Evolutionary conservation across 176 grass and related monocot species (phyloP), one percentile per base, ranked within the genome.

Genomic region (Hsuehochloa calcarea): DNA sequence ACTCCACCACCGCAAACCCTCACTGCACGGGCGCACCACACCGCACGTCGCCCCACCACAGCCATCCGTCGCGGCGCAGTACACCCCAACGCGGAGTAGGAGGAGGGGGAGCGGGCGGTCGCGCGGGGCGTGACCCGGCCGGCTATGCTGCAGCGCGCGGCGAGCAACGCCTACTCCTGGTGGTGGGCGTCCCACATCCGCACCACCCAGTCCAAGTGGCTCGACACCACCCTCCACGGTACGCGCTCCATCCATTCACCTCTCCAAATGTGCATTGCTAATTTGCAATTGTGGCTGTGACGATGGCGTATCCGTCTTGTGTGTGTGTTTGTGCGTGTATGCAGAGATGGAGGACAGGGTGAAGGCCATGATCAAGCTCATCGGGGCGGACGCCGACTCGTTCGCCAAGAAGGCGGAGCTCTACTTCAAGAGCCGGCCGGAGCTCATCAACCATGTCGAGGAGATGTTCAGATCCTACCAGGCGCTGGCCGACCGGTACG

Each of bases 281-380:
- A 4, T 63, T 39, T 54, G 19, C 41, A 10, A 14, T 3, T 26
- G 1, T 62, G 10, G 4, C 40, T 4, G 39, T 82, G 68, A 82
- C 54, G 13, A 60, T 62, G 80, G 4, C 8, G 26, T 47, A 0
- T 47, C 40, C 43, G 67, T 40, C 5, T 47, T 17, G 54, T 22
- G 19, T 8, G 19, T 75, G 20, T 51, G 26, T 37, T 9, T 25
- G 60, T 19, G 27, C 35, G 17, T 23, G n/a, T 25, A 50, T n/a
- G 65, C 85, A 98, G 96, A 98, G 54, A 98, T 92, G 96, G 96
- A 98, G 72, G 85, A 90, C 81, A 93, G 89, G 87, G 89, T 95
- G 26, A 80, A 89, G 54, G 68, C 83, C 31, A 98, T 98, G 91
- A 83, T 93, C 85, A 95, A 87, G 83, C 87, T 98, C 64, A 98